These are phyloP conservation scores for Gymnopus androsaceus DNA, from an alignment of 1,284 basidiomycete genomes.

Conservation along the genomic window DNA sequence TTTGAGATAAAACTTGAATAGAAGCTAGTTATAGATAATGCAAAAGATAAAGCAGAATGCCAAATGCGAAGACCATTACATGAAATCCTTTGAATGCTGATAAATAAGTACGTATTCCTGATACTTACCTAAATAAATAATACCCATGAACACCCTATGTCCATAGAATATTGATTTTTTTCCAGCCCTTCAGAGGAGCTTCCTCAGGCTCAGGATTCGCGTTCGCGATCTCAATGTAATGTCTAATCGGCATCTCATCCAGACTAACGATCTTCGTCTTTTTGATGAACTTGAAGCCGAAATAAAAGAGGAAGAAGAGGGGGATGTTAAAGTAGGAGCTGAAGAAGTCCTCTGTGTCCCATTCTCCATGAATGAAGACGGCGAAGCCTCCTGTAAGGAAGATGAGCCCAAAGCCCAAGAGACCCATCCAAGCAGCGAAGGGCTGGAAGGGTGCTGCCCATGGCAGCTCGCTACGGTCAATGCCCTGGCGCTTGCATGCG, in stretches of 20 bases:
- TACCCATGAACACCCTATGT: too few species aligned
- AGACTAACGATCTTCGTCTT: slow-evolving; percentile 20
- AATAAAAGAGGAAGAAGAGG: slow-evolving; percentile 45
- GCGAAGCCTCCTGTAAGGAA: neutral
- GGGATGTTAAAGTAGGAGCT: slow-evolving; percentile 46
- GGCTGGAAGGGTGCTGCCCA: slow-evolving; percentile 4
- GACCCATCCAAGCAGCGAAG: slow-evolving; percentile 3
- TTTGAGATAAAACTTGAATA: too few species aligned
- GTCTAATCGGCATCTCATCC: slow-evolving; percentile 20
- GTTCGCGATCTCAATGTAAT: slow-evolving; percentile 3
- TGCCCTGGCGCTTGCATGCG: slow-evolving; percentile 2
- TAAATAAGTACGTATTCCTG: too few species aligned
- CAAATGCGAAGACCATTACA: too few species aligned
- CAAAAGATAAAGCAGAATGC: too few species aligned
- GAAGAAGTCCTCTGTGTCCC: slow-evolving; percentile 7
- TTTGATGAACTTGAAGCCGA: slow-evolving; percentile 31
- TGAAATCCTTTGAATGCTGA: too few species aligned
- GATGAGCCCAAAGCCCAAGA: slow-evolving; percentile 1
- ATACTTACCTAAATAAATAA: too few species aligned
- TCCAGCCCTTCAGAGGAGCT: neutral
- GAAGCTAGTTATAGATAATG: too few species aligned
- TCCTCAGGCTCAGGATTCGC: slow-evolving; percentile 3
- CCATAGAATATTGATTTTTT: slow-evolving; percentile 2
- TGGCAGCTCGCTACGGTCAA: neutral
- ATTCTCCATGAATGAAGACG: slow-evolving; percentile 2